phyloP scores from a whole-genome alignment of 1,284 basidiomycete species.

The Rhodotorula glutinis region DNA sequence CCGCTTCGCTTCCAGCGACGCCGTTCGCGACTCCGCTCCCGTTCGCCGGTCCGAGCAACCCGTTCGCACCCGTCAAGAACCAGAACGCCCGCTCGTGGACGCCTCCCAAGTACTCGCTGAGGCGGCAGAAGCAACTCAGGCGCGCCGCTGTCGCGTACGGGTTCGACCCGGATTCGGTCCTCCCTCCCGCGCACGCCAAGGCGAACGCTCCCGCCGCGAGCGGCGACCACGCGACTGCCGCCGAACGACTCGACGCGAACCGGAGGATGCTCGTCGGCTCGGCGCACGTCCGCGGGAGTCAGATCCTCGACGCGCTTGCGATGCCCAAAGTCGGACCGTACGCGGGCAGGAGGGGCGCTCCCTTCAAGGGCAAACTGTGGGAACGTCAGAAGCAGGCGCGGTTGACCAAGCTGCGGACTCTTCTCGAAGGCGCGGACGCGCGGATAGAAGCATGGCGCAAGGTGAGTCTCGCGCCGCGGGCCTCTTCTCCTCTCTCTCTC shows the following conservation, averaged over 20 bases:
- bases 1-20: constrained; percentile 19
- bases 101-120: constrained; percentile 36
- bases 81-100: constrained; percentile 24
- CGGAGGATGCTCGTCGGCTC: constrained; percentile 8
- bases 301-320: constrained; percentile 27
- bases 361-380: constrained; percentile 41
- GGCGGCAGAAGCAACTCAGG: constrained; percentile 35
- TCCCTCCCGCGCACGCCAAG: constrained; percentile 11
- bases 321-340: constrained; percentile 37
- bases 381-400: constrained; percentile 33
- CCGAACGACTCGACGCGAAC: constrained; percentile 1
- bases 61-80: constrained; percentile 31
- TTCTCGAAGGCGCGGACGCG: constrained; percentile 23
- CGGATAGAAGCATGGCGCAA: constrained; percentile 31
- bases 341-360: constrained; percentile 31
- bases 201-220: background rate
- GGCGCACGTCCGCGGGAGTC: constrained; percentile 18
- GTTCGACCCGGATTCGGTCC: constrained; percentile 14
- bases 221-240: background rate
- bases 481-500: background rate
- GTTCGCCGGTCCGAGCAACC: constrained; percentile 24
- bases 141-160: constrained; percentile 11
- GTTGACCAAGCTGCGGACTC: constrained; percentile 13
- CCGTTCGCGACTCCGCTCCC: constrained; percentile 12
- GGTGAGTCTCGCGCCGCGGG: constrained; percentile 17